Evolutionary conservation across 179 eudicot genomes (phyloP).

Genomic region (Beta macrorhiza): DNA sequence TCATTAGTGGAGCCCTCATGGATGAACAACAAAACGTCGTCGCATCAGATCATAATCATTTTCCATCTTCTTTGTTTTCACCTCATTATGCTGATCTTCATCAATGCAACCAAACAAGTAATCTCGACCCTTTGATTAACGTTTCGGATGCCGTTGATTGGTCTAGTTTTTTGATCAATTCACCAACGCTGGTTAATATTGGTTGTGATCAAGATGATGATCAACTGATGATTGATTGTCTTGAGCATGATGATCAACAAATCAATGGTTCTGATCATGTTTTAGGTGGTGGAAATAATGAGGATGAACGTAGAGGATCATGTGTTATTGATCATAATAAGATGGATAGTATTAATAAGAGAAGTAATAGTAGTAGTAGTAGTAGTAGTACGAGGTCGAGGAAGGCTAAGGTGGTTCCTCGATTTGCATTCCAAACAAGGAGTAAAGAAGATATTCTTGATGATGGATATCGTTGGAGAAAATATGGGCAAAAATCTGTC

Average conservation of each 20-base stretch:
- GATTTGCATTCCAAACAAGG: constrained; percentile 75
- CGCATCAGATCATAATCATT: constrained; percentile 7
- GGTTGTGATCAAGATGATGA: neutral
- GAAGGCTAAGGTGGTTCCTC: constrained; percentile 49
- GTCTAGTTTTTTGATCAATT: constrained; percentile 23
- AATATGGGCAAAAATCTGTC: constrained; percentile 47
- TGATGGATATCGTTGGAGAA: constrained; percentile 50
- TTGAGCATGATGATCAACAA: constrained; percentile 15
- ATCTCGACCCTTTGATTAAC: neutral
- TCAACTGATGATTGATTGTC: neutral
- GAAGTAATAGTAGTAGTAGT: neutral
- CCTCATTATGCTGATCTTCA: neutral
- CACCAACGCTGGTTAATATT: constrained; percentile 16
- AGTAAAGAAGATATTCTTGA: constrained; percentile 64
- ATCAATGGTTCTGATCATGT: neutral
- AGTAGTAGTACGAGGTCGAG: constrained; percentile 28
- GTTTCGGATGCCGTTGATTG: constrained; percentile 24
- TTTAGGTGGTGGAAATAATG: constrained; percentile 5
- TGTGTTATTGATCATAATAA: neutral
- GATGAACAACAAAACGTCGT: constrained; percentile 11
- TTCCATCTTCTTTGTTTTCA: neutral
- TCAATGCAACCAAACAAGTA: constrained; percentile 5
- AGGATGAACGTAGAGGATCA: neutral
- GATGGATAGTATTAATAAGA: constrained; percentile 2
- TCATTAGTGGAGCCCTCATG: constrained; percentile 1